A percentile compares a stretch with the other conserved stretches of the same genome.
These are phyloP conservation scores for Sechiopsis laciniata DNA, from an alignment of 306 rosid genomes.

Conservation along the genomic window DNA sequence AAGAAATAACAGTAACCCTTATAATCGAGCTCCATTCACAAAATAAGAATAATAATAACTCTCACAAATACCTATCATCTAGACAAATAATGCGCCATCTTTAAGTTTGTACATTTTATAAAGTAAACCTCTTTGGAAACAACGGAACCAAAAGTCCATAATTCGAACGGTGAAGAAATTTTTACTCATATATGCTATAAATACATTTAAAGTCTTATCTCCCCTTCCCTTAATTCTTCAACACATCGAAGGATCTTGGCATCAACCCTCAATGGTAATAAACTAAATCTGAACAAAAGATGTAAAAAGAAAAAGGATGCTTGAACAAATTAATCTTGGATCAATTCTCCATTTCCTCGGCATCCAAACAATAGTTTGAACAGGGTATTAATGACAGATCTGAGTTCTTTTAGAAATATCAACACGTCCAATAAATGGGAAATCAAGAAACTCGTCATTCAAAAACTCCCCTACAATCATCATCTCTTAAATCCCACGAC, in stretches of 20 bases:
- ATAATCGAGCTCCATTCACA: neutral
- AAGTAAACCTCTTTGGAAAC: neutral
- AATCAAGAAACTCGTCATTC: neutral
- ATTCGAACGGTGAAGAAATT: neutral
- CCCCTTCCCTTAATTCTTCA: neutral
- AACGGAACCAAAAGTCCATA: neutral
- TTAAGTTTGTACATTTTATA: neutral
- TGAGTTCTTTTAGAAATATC: neutral
- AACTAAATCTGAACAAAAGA: neutral
- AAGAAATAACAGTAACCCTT: neutral
- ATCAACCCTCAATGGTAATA: neutral
- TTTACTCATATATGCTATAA: neutral
- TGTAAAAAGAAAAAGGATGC: neutral
- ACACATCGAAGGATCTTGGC: neutral
- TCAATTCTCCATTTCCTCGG: constrained; percentile 5
- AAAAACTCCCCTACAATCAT: neutral
- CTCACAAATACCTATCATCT: neutral
- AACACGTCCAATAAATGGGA: neutral
- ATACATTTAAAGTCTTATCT: neutral
- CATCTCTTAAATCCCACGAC: neutral
- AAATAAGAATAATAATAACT: constrained; percentile 8
- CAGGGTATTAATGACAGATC: neutral
- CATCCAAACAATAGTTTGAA: neutral
- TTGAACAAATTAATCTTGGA: neutral
- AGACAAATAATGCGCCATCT: neutral